Evolutionary conservation across 805 yeast species (phyloP), one percentile per base, ranked within the genome.

Genomic region (Metschnikowia koreensis): DNA sequence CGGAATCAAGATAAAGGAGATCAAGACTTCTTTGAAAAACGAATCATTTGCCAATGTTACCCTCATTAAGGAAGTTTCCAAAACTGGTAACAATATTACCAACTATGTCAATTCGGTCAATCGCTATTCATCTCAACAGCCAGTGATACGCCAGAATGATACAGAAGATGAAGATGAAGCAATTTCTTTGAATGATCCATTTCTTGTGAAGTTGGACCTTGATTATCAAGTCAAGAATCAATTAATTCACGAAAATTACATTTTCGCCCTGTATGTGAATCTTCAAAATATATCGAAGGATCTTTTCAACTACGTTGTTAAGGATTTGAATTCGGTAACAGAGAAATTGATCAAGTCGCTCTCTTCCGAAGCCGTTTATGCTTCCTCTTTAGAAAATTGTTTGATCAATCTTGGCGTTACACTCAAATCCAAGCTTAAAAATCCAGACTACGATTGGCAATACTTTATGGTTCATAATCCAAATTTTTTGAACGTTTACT

Each of bases 21-120:
- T 74, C 56, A 72, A 61, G 59, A 59, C 70, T 7, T 64, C 73
- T 31, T 62, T 74, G 53, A 70, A 66, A 49, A 73, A 74, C 57
- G 78, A 74, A 16, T 65, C 74, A 2, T 74, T 74, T 57, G 71
- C 75, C 27, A 74, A 73, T 54, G 59, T 65, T 16, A 62, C 65
- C 7, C 55, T 74, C 28, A 52, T 67, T 12, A 71, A 62, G 44
- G 78, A 74, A 57, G 79, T 86, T 51, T 77, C 77, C 48, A 81
- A 80, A 50, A 86, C 96, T 1, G 86, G 84, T 50, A 66, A 69
- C 39, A 81, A 82, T 33, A 64, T 85, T 50, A 66, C 60, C 34
- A 54, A 57, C 40, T 75, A 69, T 51, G 66, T 64, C 56, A 51
- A 57, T 27, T 60, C 76, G 1, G 60, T 74, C 11, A 74, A 71